Evolutionary conservation across 148 eudicot species (phyloP).

Genomic region (Diospyros lotus): DNA sequence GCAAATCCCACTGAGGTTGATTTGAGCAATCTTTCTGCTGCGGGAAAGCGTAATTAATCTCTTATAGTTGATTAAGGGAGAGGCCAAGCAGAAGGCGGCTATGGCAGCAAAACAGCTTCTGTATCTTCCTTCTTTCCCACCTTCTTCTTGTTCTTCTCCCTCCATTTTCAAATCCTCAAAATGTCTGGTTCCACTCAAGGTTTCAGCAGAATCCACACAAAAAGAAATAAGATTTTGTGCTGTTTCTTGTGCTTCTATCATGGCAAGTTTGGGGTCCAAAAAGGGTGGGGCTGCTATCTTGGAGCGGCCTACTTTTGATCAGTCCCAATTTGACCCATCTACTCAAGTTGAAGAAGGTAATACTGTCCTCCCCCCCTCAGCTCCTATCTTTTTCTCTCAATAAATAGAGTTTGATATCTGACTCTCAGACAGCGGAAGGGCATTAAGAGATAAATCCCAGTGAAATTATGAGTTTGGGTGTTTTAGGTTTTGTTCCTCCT

Average conservation of each 20-base stretch:
- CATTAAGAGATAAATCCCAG: too few relatives aligned
- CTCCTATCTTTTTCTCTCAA: too few relatives aligned
- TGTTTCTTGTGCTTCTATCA: not conserved
- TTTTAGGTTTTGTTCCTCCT: too few relatives aligned
- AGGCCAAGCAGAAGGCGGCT: too few relatives aligned
- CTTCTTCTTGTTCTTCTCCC: not conserved
- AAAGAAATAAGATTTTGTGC: not conserved
- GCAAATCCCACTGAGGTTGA: too few relatives aligned
- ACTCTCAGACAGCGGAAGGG: too few relatives aligned
- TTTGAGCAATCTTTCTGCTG: too few relatives aligned
- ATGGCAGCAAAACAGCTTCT: not conserved
- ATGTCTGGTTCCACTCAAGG: not conserved
- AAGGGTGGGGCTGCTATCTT: not conserved
- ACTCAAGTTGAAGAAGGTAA: not conserved
- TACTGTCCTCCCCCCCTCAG: not conserved
- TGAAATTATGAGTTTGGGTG: too few relatives aligned
- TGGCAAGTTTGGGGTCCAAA: not conserved
- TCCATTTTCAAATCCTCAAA: not conserved
- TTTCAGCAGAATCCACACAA: not conserved
- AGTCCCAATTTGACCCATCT: not conserved
- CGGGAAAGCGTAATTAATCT: too few relatives aligned
- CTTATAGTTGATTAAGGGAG: too few relatives aligned
- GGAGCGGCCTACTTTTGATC: not conserved
- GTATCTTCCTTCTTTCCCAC: not conserved
- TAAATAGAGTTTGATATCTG: too few relatives aligned